Evolutionary conservation across 129 eudicot species (phyloP), one percentile per base, ranked within the genome.

Genomic region (Centaurea solstitialis): DNA sequence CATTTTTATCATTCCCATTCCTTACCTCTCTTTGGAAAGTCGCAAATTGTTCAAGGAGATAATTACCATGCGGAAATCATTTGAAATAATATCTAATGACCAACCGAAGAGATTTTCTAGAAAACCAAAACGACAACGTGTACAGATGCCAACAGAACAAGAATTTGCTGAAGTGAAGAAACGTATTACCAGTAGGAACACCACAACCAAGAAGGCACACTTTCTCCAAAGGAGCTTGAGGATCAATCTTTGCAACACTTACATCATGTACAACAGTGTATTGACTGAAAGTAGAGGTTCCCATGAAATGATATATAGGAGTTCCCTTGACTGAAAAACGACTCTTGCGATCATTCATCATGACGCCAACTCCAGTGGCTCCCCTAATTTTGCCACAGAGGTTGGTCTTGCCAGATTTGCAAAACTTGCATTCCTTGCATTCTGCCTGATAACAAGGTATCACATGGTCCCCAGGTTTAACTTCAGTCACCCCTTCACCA

Each of bases 381-480:
- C 86, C 85, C 87, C 99, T 88, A n/a, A 96, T 97, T 76, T 96
- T 96, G 21, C 99, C 99, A 89, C 99, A 96, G 7, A 96, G 97
- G 85, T 96, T 96, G 15, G 99, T 96, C 91, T 96, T 96, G 73
- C 99, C 99, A 26, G 99, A 96, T 68, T 91, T 96, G 83, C 99
- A 96, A 67, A 96, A 93, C 86, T 93, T 96, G 87, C 99, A 96
- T 62, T 96, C 99, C 85, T 38, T 91, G 82, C 99, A 96, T 83
- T 96, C 99, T 7, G 99, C 99, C 79, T 96, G 99, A 84, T 96
- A 96, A 78, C 99, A 96, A n/a, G 99, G 99, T 75, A 96, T 96
- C 9, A 96, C 99, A 85, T 96, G 99, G 85, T 96, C 99, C 23
- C 99, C 99, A 6, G 98, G 90, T 87, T 96, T 86, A 68, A 93